phyloP scores from a whole-genome alignment of 129 eudicot species.

The Apium graveolens region DNA sequence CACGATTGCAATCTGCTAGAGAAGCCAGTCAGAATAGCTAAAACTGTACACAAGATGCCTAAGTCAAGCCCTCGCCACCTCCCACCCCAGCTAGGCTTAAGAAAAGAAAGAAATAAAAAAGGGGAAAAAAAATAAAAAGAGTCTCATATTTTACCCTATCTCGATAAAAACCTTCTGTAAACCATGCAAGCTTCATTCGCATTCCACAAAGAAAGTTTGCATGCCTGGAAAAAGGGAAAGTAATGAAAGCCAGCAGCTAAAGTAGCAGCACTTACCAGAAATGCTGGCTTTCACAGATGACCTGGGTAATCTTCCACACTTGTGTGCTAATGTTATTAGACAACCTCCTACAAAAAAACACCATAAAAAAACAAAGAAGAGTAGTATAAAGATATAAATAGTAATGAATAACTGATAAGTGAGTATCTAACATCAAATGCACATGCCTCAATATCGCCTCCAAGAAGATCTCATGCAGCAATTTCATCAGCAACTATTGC shows the following conservation, averaged over 20 bases:
- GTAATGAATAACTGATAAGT: background rate
- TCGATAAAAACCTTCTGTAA: background rate
- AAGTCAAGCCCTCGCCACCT: background rate
- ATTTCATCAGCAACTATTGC: background rate
- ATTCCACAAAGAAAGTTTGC: constrained; percentile 9
- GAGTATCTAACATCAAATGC: background rate
- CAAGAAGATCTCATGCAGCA: background rate
- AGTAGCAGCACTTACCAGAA: constrained; percentile 49
- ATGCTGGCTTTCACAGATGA: constrained; percentile 24
- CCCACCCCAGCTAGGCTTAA: background rate
- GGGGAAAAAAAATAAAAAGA: background rate
- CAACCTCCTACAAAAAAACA: constrained; percentile 31
- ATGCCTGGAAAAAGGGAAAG: constrained; percentile 43
- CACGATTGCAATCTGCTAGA: background rate
- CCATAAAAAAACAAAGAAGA: constrained; percentile 18
- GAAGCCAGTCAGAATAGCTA: background rate
- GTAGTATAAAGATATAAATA: constrained; percentile 26
- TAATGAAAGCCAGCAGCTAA: constrained; percentile 39
- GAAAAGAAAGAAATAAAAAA: background rate
- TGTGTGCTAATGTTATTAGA: constrained; percentile 33
- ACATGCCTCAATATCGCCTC: background rate
- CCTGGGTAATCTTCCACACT: constrained; percentile 1
- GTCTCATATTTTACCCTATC: background rate
- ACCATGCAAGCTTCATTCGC: background rate
- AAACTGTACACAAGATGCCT: constrained; percentile 15